Evolutionary conservation across 2,329 filamentous ascomycete genomes (phyloP), one percentile per base, ranked within the genome.

Genomic region (Neofusicoccum sp.): DNA sequence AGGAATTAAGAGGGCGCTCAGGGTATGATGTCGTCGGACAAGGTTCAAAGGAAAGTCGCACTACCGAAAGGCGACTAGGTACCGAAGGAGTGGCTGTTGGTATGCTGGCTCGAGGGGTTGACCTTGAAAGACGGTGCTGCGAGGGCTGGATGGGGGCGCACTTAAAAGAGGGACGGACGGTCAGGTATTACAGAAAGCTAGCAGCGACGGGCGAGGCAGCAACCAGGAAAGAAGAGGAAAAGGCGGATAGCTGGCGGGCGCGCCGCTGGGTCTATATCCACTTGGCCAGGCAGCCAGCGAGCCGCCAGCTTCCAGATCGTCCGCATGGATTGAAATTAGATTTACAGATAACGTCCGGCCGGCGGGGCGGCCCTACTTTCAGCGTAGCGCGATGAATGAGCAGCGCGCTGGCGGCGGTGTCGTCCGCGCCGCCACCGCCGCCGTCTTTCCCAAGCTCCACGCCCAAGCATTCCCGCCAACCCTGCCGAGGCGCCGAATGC

Each of bases 271-370:
- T 50, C 48, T 50, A 50, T 37, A 50, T 50, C n/a, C 37, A 44
- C 52, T 44, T 12, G 49, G 16, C 34, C 29, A 41, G 49, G 12
- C 31, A 37, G 31, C 16, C 6, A 7, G 22, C 16, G 12, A 22
- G 36, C 52, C 34, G 39, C 48, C 41, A 41, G 29, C 41, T 58
- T 45, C 54, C 54, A 58, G 54, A 58, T 58, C 54, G 54, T 45
- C 54, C 54, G 4, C 54, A 58, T 58, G 54, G 54, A 37, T 58
- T 44, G 29, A 58, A 58, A 58, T 58, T 58, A 31, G 54, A 58
- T 45, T 36, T 28, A 11, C 54, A 47, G 54, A 58, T 58, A 58
- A 58, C 54, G 52, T 56, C 52, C 52, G 52, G 28, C 33, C 36
- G 36, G 14, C 34, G 28, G 28, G 41, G 41, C 41, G 41, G 39